A percentile compares a stretch with the other conserved stretches of the same genome.
phyloP scores from a whole-genome alignment of 331 rosid genomes.

The Acacia pycnantha region DNA sequence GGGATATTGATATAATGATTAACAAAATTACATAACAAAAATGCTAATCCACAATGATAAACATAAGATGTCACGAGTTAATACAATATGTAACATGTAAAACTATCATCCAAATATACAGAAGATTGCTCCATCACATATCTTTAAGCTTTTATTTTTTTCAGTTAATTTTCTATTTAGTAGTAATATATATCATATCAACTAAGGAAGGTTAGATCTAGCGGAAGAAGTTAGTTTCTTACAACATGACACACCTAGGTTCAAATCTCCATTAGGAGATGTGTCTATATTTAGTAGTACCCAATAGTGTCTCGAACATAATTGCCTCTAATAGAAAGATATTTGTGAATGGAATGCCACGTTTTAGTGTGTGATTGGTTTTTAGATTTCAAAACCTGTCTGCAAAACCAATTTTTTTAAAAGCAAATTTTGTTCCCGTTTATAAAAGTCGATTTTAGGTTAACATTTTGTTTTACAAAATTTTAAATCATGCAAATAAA shows the following conservation, averaged over 20 bases:
- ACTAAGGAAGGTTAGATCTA: too few species aligned
- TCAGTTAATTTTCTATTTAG: too few species aligned
- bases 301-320: accelerated
- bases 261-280: accelerated
- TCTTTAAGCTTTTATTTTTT: background rate
- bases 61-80: background rate
- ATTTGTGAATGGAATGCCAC: background rate
- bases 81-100: background rate
- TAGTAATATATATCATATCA: too few species aligned
- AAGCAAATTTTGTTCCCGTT: background rate
- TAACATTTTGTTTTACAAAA: too few species aligned
- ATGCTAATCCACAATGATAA: background rate
- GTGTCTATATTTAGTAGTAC: too few species aligned
- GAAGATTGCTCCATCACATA: background rate
- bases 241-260: too few species aligned
- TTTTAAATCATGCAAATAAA: too few species aligned
- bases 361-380: background rate
- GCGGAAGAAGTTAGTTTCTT: accelerated
- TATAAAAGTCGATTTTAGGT: too few species aligned
- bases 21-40: background rate
- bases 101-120: too few species aligned
- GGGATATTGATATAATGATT: background rate
- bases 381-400: background rate
- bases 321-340: too few species aligned
- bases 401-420: too few species aligned